These are phyloP conservation scores for Podaxis sp. DNA, from an alignment of 768 basidiomycete species.

Conservation along the genomic window DNA sequence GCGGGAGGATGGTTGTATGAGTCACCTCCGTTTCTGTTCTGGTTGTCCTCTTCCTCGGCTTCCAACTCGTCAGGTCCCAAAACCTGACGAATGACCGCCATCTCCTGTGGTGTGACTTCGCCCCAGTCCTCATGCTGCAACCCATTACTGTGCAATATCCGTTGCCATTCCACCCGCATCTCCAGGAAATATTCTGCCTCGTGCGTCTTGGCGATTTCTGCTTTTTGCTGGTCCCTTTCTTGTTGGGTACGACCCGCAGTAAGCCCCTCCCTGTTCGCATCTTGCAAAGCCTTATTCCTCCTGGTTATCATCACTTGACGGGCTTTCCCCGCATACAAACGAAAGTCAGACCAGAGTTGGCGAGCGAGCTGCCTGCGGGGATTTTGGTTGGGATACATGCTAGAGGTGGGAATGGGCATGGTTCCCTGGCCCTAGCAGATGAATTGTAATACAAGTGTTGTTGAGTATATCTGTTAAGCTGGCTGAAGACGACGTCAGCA, in stretches of 20 bases:
- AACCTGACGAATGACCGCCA: slow-evolving; percentile 28
- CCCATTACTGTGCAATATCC: slow-evolving; percentile 28
- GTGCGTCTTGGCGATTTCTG: slow-evolving; percentile 23
- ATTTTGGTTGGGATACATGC: slow-evolving; percentile 14
- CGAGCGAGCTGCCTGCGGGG: slow-evolving; percentile 24
- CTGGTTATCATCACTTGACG: slow-evolving; percentile 25
- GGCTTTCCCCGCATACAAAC: slow-evolving; percentile 26
- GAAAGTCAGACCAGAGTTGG: slow-evolving; percentile 34
- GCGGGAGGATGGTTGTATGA: slow-evolving; percentile 12
- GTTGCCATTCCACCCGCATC: slow-evolving; percentile 42
- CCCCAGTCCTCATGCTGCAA: slow-evolving; percentile 44
- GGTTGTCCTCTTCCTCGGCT: slow-evolving; percentile 25
- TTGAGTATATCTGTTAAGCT: not conserved
- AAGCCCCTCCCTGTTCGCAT: slow-evolving; percentile 27
- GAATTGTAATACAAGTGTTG: not conserved
- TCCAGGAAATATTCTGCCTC: slow-evolving; percentile 31
- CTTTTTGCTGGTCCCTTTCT: slow-evolving; percentile 30
- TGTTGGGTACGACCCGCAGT: slow-evolving; percentile 21
- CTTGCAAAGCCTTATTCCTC: slow-evolving; percentile 20
- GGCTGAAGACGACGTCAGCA: slow-evolving; percentile 20
- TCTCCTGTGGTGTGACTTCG: slow-evolving; percentile 37
- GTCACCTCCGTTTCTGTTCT: slow-evolving; percentile 16
- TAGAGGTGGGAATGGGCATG: slow-evolving; percentile 13
- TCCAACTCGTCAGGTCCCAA: slow-evolving; percentile 38
- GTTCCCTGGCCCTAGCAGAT: not conserved